Base-by-base conservation (phyloP, 805 yeast species). In the Saccharomycopsis sp. region DNA sequence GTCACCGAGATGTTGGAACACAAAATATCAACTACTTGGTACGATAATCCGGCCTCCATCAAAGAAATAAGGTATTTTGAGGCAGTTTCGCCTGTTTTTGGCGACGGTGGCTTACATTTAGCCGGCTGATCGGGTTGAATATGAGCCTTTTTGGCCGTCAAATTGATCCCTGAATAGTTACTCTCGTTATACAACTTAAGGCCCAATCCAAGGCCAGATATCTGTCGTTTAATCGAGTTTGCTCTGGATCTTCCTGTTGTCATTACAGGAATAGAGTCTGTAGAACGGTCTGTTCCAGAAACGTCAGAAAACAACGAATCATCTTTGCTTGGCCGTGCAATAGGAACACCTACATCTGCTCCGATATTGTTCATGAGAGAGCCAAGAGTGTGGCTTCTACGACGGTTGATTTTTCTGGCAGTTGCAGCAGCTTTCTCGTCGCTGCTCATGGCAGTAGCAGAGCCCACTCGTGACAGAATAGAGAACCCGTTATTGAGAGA, bases 321-420 rank as follows among this genome's bases (percentile, higher is more conserved):
- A 7, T n/a, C 49, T 3, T 44, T 19, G 12, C 22, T 17, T 44
- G 3, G 22, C 12, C 49, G 3, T 17, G 49, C 49, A 8, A 7
- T 44, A 7, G 22, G 9, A n/a, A 44, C 20, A 5, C 9, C 38
- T 29, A 29, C 12, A 8, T 44, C 49, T 8, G 22, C 19, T 5
- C 49, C 12, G 12, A 5, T 3, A 44, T 44, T 44, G 19, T 52
- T 35, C 42, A 56, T 51, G 3, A 59, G 42, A 24, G 62, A 54
- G n/a, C 34, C 57, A 19, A 59, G 47, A 7, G 62, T 59, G 19
- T 56, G 57, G 41, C 58, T 54, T 56, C 62, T 56, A 49, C 62
- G 24, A 41, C 62, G 52, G 35, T 19, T 52, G 22, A 7, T 29
- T 41, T 47, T 49, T 9, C 49, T 8, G 24, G 15, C 2, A 3